Conservation (phyloP, 2,329 filamentous ascomycete genomes). For the Claviceps africana region DNA sequence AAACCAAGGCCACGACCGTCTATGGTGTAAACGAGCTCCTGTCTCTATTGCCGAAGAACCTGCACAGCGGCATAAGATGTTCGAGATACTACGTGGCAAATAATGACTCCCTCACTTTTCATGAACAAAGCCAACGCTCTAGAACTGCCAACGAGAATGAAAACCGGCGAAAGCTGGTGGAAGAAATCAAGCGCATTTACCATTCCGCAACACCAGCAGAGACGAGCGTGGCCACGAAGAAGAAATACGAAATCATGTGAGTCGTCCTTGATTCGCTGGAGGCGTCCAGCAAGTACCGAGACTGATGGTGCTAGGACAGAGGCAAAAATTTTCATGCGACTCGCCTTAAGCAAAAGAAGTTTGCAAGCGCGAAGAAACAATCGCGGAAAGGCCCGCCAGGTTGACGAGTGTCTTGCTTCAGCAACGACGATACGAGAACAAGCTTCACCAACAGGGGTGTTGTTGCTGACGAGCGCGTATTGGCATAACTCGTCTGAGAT, state of each 20-base stretch:
- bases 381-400: conserved; percentile 24
- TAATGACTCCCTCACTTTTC: conserved; percentile 39
- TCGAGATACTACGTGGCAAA: conserved; percentile 40
- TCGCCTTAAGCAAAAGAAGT: conserved; percentile 34
- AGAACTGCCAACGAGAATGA: conserved; percentile 37
- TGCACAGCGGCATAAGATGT: conserved; percentile 31
- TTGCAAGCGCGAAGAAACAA: conserved; percentile 36
- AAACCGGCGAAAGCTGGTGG: conserved; percentile 34
- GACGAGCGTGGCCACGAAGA: conserved; percentile 30
- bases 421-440: background rate
- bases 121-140: conserved; percentile 40
- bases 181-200: conserved; percentile 36
- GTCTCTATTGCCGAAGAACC: conserved; percentile 29
- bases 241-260: conserved; percentile 36
- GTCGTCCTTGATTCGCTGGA: conserved; percentile 5
- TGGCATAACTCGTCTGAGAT: background rate
- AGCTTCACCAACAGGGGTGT: background rate
- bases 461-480: background rate
- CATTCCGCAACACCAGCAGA: conserved; percentile 30
- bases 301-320: conserved; percentile 17
- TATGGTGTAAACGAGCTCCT: conserved; percentile 36
- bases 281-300: background rate
- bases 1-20: conserved; percentile 42
- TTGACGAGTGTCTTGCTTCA: conserved; percentile 7
- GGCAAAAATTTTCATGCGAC: conserved; percentile 31